Evolutionary conservation across 2,329 filamentous ascomycete genomes (phyloP).

Genomic region (Hymenoscyphus infarciens): DNA sequence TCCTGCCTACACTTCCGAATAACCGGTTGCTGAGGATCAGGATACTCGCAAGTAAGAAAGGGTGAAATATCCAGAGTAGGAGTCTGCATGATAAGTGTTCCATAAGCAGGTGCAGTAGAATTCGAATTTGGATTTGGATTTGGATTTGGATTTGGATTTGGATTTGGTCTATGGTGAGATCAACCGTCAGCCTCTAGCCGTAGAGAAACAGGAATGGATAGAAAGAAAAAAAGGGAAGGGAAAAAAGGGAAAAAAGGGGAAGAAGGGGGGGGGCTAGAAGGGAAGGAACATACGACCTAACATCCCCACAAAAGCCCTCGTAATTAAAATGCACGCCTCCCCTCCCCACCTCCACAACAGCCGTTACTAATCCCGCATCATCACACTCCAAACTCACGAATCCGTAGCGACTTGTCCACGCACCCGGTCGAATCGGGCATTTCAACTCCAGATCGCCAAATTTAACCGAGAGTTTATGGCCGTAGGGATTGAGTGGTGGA

Average conservation of each 20-base stretch:
- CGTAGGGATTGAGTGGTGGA: background rate
- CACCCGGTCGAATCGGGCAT: conserved; percentile 4
- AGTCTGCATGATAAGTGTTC: background rate
- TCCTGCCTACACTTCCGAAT: background rate
- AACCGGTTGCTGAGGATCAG: background rate
- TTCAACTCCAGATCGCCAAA: background rate
- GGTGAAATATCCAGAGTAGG: background rate
- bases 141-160: background rate
- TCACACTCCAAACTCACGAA: conserved; percentile 1
- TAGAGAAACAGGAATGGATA: too few relatives aligned
- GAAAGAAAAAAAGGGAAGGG: too few relatives aligned
- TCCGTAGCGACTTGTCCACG: background rate
- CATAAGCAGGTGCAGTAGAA: background rate
- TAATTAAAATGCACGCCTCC: conserved; percentile 1
- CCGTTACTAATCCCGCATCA: conserved; percentile 6
- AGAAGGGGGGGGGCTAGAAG: background rate
- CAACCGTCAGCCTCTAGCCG: too few relatives aligned
- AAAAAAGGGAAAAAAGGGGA: too few relatives aligned
- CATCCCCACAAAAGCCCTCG: background rate
- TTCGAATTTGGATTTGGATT: background rate
- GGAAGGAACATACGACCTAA: background rate
- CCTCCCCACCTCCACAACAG: background rate
- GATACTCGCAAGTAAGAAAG: background rate
- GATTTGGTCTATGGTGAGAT: background rate
- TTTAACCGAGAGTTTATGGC: background rate